A percentile compares a stretch with the other conserved stretches of the same genome.
These are phyloP conservation scores for Symbiodinium pilosum DNA, from an alignment of 73 alveolate species.

Conservation along the genomic window DNA sequence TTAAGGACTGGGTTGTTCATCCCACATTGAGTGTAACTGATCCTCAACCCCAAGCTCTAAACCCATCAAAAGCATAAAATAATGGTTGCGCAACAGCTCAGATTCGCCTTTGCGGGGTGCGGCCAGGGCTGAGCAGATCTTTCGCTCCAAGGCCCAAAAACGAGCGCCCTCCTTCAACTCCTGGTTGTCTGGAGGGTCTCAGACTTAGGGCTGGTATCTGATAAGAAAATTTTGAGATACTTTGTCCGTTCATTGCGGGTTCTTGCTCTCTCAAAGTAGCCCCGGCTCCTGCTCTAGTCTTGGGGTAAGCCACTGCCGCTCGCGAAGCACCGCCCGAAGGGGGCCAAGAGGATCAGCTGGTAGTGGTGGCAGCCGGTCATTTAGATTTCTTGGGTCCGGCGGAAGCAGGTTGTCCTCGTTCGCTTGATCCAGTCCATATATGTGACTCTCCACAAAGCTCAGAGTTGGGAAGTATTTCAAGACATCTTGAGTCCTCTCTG, in stretches of 20 bases:
- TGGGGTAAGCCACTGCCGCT: not conserved
- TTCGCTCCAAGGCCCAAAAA: constrained; percentile 76
- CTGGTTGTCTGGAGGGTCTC: too few relatives aligned
- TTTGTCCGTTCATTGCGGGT: too few relatives aligned
- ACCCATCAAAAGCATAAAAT: too few relatives aligned
- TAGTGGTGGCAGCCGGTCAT: not conserved
- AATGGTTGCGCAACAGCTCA: too few relatives aligned
- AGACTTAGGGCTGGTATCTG: too few relatives aligned
- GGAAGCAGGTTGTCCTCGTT: constrained; percentile 53
- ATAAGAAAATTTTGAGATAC: too few relatives aligned
- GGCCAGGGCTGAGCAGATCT: constrained; percentile 30
- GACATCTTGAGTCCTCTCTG: not conserved
- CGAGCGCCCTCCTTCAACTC: constrained; percentile 10
- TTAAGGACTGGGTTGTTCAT: too few relatives aligned
- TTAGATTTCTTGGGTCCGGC: not conserved
- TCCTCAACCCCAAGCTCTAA: too few relatives aligned
- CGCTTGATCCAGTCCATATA: constrained; percentile 72
- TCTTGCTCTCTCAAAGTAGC: too few relatives aligned
- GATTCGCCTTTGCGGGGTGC: not conserved
- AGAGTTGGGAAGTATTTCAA: constrained; percentile 18
- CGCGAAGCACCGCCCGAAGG: constrained; percentile 3
- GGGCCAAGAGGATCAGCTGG: constrained; percentile 43
- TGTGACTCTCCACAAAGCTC: constrained; percentile 73
- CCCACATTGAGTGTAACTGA: too few relatives aligned
- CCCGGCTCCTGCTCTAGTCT: not conserved